phyloP scores from a whole-genome alignment of 2,329 filamentous ascomycete genomes.

The Coniochaeta ligniaria region DNA sequence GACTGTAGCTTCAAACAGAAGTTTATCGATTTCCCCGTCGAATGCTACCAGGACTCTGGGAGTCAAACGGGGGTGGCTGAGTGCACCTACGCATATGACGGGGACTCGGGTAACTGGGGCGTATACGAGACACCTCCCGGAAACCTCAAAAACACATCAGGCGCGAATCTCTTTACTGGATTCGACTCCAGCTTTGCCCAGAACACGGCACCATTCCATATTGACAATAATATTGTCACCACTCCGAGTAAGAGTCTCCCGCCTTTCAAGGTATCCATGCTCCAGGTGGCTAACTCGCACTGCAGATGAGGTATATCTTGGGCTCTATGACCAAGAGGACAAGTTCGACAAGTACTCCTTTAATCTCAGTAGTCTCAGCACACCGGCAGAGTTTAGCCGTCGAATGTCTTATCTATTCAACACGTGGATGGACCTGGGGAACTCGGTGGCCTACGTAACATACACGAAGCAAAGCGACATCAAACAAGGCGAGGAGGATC shows the following conservation, averaged over 20 bases:
- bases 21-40: slow-evolving; percentile 5
- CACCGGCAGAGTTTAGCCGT: slow-evolving; percentile 2
- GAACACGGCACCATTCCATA: not conserved
- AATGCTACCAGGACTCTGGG: slow-evolving; percentile 2
- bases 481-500: not conserved
- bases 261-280: not conserved
- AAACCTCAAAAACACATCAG: not conserved
- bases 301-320: not conserved
- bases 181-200: not conserved
- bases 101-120: not conserved
- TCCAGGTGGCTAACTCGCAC: not conserved
- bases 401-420: slow-evolving; percentile 9
- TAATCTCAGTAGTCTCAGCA: slow-evolving; percentile 5
- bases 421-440: slow-evolving; percentile 9
- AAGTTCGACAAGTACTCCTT: not conserved
- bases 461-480: slow-evolving; percentile 2
- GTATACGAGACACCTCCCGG: not conserved
- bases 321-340: not conserved
- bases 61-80: not conserved
- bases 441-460: slow-evolving; percentile 5
- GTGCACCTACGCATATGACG: not conserved
- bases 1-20: slow-evolving; percentile 7
- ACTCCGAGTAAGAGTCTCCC: not conserved
- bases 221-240: not conserved
- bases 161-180: not conserved